These are phyloP conservation scores for Babesia sp. DNA, from an alignment of 169 alveolate genomes.

Conservation along the genomic window DNA sequence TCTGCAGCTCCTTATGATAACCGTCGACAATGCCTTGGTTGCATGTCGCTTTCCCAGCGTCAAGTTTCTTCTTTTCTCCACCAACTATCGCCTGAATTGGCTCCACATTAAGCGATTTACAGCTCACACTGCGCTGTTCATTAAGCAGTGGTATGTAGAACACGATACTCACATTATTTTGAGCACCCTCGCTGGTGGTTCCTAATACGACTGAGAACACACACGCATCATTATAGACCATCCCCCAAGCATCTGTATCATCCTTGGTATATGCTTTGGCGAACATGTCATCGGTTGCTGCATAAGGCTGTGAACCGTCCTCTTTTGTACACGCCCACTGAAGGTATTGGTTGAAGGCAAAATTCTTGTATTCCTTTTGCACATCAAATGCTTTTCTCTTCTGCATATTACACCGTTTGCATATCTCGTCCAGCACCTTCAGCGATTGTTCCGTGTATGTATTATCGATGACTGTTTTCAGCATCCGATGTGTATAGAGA, in stretches of 20 bases:
- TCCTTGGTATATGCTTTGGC: background rate
- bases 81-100: slow-evolving; percentile 25
- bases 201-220: slow-evolving; percentile 28
- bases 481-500: slow-evolving; percentile 93
- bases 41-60: background rate
- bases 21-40: slow-evolving; percentile 13
- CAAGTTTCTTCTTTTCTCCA: slow-evolving; percentile 9
- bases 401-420: slow-evolving; percentile 79
- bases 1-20: slow-evolving; percentile 31
- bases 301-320: background rate
- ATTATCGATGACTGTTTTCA: slow-evolving; percentile 48
- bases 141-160: slow-evolving; percentile 62
- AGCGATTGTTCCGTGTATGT: slow-evolving; percentile 44
- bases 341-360: slow-evolving; percentile 74
- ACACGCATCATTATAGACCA: slow-evolving; percentile 52
- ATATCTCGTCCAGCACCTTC: slow-evolving; percentile 59
- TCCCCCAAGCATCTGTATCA: slow-evolving; percentile 47
- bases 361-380: slow-evolving; percentile 74
- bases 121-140: slow-evolving; percentile 56
- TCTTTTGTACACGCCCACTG: slow-evolving; percentile 35
- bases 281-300: background rate
- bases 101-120: slow-evolving; percentile 39
- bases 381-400: slow-evolving; percentile 79
- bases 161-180: slow-evolving; percentile 30
- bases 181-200: background rate